These are phyloP conservation scores for Cerrena zonata DNA, from an alignment of 1,284 basidiomycete species.

Conservation along the genomic window DNA sequence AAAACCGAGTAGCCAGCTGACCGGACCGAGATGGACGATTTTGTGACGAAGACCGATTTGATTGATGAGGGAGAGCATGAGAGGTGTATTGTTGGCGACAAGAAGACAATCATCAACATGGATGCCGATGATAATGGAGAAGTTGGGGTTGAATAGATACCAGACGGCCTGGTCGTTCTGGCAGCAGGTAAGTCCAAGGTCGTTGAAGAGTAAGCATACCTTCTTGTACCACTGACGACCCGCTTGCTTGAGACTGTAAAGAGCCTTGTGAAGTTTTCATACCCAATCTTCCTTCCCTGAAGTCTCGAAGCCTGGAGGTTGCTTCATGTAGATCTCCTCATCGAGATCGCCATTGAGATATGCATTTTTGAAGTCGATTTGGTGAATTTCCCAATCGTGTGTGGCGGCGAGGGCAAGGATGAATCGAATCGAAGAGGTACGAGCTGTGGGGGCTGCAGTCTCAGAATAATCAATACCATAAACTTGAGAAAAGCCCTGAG, in stretches of 20 bases:
- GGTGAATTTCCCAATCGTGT: too few species aligned
- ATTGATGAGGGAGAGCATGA: neutral
- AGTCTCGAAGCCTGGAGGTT: slow-evolving; percentile 26
- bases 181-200: neutral
- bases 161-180: neutral
- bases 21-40: neutral
- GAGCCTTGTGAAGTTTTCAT: slow-evolving; percentile 10
- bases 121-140: neutral
- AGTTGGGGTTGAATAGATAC: too few species aligned
- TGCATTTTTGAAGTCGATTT: slow-evolving; percentile 29
- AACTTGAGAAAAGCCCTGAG: slow-evolving; percentile 35
- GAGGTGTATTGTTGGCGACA: neutral
- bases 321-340: slow-evolving; percentile 36
- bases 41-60: neutral
- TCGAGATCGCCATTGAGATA: too few species aligned
- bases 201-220: neutral
- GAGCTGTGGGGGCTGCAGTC: too few species aligned
- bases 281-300: too few species aligned
- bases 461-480: slow-evolving; percentile 34
- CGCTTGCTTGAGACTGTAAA: slow-evolving; percentile 28
- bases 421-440: slow-evolving; percentile 24
- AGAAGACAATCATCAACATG: neutral
- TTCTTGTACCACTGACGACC: slow-evolving; percentile 16
- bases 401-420: slow-evolving; percentile 26
- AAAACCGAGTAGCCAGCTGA: neutral